Evolutionary conservation across 2,329 filamentous ascomycete species (phyloP).

Genomic region (Aspergillus eucalypticola): DNA sequence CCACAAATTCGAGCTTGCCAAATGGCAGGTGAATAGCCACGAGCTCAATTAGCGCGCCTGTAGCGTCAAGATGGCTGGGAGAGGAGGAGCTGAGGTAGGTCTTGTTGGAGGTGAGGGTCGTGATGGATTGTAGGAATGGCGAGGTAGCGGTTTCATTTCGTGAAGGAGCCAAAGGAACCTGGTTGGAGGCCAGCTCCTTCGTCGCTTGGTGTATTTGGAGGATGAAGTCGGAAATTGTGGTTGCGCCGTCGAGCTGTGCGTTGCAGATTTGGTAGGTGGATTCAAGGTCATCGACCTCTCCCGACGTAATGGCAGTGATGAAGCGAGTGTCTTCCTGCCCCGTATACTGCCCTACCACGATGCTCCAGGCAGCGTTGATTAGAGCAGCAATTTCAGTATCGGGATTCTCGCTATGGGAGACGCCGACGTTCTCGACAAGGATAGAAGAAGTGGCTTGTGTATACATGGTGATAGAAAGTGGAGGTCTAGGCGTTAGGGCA

Average conservation of each 20-base stretch:
- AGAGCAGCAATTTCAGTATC: background rate
- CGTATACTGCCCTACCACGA: background rate
- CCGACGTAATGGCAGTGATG: background rate
- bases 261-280: background rate
- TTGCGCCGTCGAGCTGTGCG: background rate
- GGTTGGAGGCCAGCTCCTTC: background rate
- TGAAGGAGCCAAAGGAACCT: background rate
- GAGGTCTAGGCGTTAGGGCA: background rate
- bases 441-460: background rate
- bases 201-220: background rate
- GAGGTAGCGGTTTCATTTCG: background rate
- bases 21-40: background rate
- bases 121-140: background rate
- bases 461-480: background rate
- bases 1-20: background rate
- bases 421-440: background rate
- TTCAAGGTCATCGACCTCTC: background rate
- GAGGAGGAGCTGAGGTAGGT: background rate
- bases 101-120: background rate
- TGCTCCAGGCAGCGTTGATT: background rate
- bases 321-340: background rate
- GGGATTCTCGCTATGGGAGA: background rate
- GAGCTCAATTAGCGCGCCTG: background rate
- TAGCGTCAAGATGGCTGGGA: background rate
- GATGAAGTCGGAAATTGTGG: background rate